Conservation (phyloP, 768 basidiomycete genomes). For the Pisolithus albus region DNA sequence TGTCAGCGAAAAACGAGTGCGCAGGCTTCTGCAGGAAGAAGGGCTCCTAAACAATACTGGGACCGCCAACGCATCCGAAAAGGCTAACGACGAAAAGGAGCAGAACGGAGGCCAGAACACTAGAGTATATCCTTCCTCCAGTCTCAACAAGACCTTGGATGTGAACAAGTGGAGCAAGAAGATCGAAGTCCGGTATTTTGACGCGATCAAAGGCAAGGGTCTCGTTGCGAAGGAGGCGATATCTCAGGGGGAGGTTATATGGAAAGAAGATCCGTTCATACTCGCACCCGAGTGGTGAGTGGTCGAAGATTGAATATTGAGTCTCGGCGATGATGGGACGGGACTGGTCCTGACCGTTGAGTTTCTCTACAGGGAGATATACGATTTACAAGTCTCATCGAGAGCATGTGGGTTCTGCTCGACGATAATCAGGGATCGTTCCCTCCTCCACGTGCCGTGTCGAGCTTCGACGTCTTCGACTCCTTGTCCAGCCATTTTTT, state of each 20-base stretch:
- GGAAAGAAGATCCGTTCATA: constrained; percentile 81
- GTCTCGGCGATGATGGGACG: neutral
- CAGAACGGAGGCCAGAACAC: neutral
- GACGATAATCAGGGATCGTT: constrained; percentile 44
- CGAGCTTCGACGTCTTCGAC: constrained; percentile 35
- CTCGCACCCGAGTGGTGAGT: constrained; percentile 75
- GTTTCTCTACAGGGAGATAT: constrained; percentile 56
- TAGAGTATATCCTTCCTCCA: constrained; percentile 50
- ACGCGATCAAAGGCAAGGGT: constrained; percentile 73
- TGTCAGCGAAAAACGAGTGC: constrained; percentile 78
- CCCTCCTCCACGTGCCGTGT: constrained; percentile 48
- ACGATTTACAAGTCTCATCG: constrained; percentile 54
- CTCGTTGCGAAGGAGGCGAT: constrained; percentile 67
- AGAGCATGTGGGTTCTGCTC: constrained; percentile 71
- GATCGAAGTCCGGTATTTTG: constrained; percentile 62
- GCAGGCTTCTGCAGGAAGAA: constrained; percentile 60
- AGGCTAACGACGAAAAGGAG: neutral
- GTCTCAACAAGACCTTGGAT: constrained; percentile 57
- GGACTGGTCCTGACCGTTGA: neutral
- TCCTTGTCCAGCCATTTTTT: constrained; percentile 63
- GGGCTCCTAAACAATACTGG: constrained; percentile 30
- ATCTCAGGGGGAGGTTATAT: constrained; percentile 64
- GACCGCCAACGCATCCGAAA: constrained; percentile 15
- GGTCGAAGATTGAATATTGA: neutral
- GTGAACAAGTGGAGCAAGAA: constrained; percentile 55